phyloP scores from a whole-genome alignment of 805 yeast species.

The Yarrowia sp. region DNA sequence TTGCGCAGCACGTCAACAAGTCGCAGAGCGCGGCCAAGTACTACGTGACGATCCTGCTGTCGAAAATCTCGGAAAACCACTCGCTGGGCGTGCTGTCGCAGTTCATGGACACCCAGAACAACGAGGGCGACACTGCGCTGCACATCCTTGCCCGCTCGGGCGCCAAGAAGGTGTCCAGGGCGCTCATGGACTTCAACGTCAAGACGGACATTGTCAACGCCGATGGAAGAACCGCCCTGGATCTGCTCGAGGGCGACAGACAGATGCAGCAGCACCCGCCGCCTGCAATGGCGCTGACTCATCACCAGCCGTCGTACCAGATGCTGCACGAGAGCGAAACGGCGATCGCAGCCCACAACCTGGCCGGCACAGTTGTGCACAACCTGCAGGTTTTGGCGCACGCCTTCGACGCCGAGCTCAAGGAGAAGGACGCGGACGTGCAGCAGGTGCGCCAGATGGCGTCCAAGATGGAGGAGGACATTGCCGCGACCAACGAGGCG shows the following conservation, averaged over 20 bases:
- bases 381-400: constrained; percentile 41
- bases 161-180: constrained; percentile 46
- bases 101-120: constrained; percentile 69
- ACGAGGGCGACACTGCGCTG: constrained; percentile 79
- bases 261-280: constrained; percentile 28
- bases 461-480: constrained; percentile 44
- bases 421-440: constrained; percentile 53
- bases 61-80: constrained; percentile 65
- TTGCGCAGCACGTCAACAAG: constrained; percentile 65
- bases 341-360: constrained; percentile 45
- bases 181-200: constrained; percentile 51
- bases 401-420: constrained; percentile 56
- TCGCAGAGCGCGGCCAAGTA: constrained; percentile 78
- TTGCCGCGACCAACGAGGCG: constrained; percentile 40
- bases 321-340: constrained; percentile 23
- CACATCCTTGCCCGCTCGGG: constrained; percentile 68
- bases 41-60: constrained; percentile 72
- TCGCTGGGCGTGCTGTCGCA: constrained; percentile 52
- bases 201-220: constrained; percentile 45
- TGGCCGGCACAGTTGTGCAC: constrained; percentile 41
- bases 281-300: not conserved
- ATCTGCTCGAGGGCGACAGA: constrained; percentile 39
- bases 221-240: constrained; percentile 43
- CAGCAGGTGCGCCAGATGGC: constrained; percentile 49
- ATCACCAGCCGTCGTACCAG: constrained; percentile 5